These are phyloP conservation scores for Amaranthus palmeri DNA, from an alignment of 148 eudicot species.

Conservation along the genomic window DNA sequence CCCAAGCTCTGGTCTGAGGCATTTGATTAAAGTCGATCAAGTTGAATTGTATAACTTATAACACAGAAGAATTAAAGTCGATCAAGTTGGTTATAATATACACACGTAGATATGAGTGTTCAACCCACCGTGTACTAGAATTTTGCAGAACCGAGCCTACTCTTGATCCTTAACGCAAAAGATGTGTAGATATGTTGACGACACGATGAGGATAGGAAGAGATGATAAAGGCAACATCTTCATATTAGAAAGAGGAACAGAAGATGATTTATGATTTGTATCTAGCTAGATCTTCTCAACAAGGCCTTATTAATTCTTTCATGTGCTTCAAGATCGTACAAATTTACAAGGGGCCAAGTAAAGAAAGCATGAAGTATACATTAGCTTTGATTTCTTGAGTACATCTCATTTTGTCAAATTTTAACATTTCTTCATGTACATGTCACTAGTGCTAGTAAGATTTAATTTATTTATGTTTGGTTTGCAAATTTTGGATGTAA, in stretches of 20 bases:
- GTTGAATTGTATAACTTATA: too few relatives aligned
- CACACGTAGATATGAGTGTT: too few relatives aligned
- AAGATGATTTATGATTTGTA: not conserved
- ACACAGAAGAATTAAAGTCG: too few relatives aligned
- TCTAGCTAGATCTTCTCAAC: not conserved
- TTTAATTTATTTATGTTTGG: too few relatives aligned
- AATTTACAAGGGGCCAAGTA: not conserved
- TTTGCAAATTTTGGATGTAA: too few relatives aligned
- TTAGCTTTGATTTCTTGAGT: not conserved
- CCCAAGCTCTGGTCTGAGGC: too few relatives aligned
- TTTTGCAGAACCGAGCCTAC: too few relatives aligned
- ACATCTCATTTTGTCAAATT: too few relatives aligned
- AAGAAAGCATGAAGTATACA: not conserved
- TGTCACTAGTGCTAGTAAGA: not conserved
- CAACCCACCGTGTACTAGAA: too few relatives aligned
- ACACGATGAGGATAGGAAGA: slow-evolving; percentile 68
- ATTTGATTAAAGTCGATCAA: too few relatives aligned
- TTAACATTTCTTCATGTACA: slow-evolving; percentile 9
- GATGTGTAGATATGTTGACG: slow-evolving; percentile 65
- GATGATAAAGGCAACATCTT: slow-evolving; percentile 81
- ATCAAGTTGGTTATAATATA: too few relatives aligned
- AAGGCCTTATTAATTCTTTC: not conserved
- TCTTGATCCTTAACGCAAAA: slow-evolving; percentile 30
- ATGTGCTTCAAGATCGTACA: not conserved
- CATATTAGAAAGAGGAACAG: slow-evolving; percentile 52